Percentiles rank a stretch among this genome's conserved stretches.
These are phyloP conservation scores for Quercus rubra DNA, from an alignment of 306 rosid genomes.

Conservation along the genomic window DNA sequence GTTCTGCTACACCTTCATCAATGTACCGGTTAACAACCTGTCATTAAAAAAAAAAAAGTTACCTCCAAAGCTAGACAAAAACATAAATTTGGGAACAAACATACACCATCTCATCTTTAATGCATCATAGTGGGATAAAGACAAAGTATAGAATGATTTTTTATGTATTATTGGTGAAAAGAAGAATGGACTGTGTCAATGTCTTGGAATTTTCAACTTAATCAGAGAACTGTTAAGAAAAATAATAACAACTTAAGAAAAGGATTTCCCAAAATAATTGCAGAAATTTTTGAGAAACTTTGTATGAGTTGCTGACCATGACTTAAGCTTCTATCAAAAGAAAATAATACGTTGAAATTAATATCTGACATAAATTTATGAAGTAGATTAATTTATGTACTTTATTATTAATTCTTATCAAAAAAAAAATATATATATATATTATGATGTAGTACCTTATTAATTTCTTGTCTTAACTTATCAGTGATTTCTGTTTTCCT, in stretches of 20 bases:
- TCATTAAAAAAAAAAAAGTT: slow-evolving; percentile 5
- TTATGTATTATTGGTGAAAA: background rate
- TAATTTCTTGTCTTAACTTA: slow-evolving; percentile 85
- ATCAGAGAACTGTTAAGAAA: background rate
- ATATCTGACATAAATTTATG: background rate
- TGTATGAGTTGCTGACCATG: background rate
- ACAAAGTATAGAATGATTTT: background rate
- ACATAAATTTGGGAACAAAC: background rate
- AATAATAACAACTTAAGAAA: background rate
- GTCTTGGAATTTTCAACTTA: background rate
- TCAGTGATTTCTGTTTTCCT: slow-evolving; percentile 94
- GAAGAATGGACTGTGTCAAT: background rate
- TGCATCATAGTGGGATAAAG: background rate
- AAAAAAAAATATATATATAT: too few relatives aligned
- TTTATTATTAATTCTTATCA: too few relatives aligned
- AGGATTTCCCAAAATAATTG: background rate
- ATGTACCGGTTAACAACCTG: slow-evolving; percentile 95
- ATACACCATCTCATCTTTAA: background rate
- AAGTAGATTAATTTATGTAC: background rate
- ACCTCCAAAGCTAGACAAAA: background rate
- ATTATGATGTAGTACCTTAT: slow-evolving; percentile 50
- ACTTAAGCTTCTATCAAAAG: background rate
- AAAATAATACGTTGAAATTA: background rate
- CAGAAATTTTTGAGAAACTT: background rate
- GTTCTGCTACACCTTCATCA: slow-evolving; percentile 98